phyloP scores from a whole-genome alignment of 352 stramenopile species.

The Globisporangium heterothallicum region DNA sequence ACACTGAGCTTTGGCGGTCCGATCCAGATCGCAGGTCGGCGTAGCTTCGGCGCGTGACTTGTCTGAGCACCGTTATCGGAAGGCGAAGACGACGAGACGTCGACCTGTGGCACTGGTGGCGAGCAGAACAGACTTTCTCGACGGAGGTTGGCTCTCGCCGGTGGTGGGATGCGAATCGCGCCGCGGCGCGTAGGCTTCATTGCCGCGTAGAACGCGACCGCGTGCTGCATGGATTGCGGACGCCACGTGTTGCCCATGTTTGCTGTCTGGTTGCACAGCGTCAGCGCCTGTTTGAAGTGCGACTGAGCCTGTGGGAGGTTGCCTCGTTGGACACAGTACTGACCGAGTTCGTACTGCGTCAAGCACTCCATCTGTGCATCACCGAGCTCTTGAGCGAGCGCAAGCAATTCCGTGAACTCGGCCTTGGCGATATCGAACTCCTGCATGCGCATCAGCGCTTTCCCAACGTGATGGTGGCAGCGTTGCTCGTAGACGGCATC shows the following conservation, averaged over 20 bases:
- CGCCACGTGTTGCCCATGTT: constrained; percentile 34
- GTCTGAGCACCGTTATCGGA: background rate
- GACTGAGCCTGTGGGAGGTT: constrained; percentile 29
- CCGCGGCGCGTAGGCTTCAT: constrained; percentile 24
- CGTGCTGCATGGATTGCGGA: constrained; percentile 33
- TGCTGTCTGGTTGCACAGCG: constrained; percentile 40
- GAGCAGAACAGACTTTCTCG: background rate
- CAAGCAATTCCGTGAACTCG: constrained; percentile 36
- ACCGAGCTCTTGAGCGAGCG: constrained; percentile 27
- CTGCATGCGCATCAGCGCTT: constrained; percentile 27
- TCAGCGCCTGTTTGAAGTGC: constrained; percentile 35
- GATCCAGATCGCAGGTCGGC: constrained; percentile 15
- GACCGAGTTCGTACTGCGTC: constrained; percentile 44
- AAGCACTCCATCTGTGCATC: constrained; percentile 41
- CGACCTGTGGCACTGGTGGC: background rate
- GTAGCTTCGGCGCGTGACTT: constrained; percentile 2
- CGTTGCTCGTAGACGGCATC: constrained; percentile 40
- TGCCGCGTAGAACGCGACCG: constrained; percentile 48
- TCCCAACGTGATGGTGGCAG: constrained; percentile 32
- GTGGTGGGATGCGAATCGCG: constrained; percentile 16
- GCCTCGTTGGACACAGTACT: constrained; percentile 30
- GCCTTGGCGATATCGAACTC: constrained; percentile 30
- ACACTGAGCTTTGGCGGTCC: constrained; percentile 3
- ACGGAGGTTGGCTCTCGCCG: background rate
- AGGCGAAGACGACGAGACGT: background rate